Evolutionary conservation across 2,329 filamentous ascomycete genomes (phyloP), one percentile per base, ranked within the genome.

Genomic region (Penicillium sp.): DNA sequence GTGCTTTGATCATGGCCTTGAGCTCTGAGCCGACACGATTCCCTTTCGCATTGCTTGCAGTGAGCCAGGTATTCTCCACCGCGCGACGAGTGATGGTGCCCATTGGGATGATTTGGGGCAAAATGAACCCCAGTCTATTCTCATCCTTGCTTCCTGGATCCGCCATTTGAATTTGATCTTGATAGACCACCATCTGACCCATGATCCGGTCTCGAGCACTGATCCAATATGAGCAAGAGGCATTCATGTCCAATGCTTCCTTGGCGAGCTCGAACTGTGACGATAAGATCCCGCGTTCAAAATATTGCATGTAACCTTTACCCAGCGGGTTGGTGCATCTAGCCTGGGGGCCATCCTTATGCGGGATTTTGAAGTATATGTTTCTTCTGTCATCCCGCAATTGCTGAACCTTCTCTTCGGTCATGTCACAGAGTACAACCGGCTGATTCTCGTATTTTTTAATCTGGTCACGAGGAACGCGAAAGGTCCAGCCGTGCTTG

Each of bases 221-320:
- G 65, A 99, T 97, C 94, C 95, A 99, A 74, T 99, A 99, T 0
- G 93, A 97, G 71, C 95, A 99, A 0, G 92, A 96, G 0, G 94
- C 92, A 66, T 99, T 99, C 94, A 99, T 99, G 65, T 97, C 89
- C 42, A 99, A 78, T 0, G 95, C 94, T 71, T 96, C 92, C 69
- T 95, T 97, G 0, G 94, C 94, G 67, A 97, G 93, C 0, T 86
- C 72, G 67, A 89, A 97, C 71, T 96, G 89, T 0, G 93, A 97
- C 0, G 90, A 90, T 3, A 99, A 78, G 0, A 83, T 90, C 0
- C 92, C 93, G 33, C 89, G 89, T 67, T 99, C 94, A 67, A 99
- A 97, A 71, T 95, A 97, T 49, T 86, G 74, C 54, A 96, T 78
- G 66, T 97, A 99, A 11, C 89, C 85, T 74, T 99, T 99, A 7